Percentiles rank a stretch among this genome's conserved stretches.
Conservation (phyloP, 345 rosid species). For the Linum trigynum region DNA sequence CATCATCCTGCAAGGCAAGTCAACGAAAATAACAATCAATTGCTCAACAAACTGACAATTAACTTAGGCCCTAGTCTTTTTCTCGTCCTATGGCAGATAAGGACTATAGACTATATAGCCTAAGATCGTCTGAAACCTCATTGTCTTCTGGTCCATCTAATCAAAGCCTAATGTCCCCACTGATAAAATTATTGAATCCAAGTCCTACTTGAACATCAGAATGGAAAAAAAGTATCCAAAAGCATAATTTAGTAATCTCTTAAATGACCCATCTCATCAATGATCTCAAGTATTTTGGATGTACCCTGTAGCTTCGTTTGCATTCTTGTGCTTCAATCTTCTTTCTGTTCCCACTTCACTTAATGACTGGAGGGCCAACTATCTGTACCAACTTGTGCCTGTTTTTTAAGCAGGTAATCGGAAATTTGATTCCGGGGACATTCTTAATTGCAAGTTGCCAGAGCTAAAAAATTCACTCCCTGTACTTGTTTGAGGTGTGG, state of each 20-base stretch:
- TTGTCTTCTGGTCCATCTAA: too few species aligned
- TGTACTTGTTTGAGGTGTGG: neutral
- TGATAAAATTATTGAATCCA: neutral
- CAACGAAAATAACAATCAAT: too few species aligned
- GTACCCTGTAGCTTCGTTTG: neutral
- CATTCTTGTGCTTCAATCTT: neutral
- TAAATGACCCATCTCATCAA: too few species aligned
- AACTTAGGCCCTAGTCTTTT: too few species aligned
- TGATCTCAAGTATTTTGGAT: neutral
- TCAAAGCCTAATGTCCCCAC: too few species aligned
- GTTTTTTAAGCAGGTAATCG: neutral
- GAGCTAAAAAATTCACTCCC: neutral
- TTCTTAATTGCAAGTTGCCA: neutral
- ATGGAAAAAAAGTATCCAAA: neutral
- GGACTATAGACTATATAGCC: too few species aligned
- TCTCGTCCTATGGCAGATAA: too few species aligned
- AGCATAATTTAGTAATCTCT: too few species aligned
- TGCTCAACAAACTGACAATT: too few species aligned
- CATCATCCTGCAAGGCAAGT: neutral
- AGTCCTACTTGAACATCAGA: neutral
- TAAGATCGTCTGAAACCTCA: too few species aligned
- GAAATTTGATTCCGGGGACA: neutral
- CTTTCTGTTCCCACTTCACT: too few species aligned
- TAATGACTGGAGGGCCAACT: neutral
- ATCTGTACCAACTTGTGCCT: neutral